These are phyloP conservation scores for Aspergillus tamarii DNA, from an alignment of 2,329 filamentous ascomycete genomes.

Conservation along the genomic window DNA sequence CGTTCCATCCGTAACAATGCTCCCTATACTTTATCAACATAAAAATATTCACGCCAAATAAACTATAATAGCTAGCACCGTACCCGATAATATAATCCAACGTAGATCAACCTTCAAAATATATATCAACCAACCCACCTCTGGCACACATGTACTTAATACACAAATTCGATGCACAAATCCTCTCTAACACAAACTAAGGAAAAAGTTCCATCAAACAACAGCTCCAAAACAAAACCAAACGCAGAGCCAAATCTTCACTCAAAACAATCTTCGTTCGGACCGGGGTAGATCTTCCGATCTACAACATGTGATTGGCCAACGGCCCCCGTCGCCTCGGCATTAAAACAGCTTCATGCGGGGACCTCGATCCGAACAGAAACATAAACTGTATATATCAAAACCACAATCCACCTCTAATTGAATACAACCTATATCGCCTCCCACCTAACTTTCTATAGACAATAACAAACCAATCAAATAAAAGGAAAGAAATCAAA, in stretches of 20 bases:
- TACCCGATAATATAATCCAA: too few species aligned
- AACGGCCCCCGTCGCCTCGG: neutral
- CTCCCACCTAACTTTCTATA: rapidly evolving
- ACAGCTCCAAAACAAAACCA: neutral
- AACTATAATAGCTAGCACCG: too few species aligned
- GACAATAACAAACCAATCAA: too few species aligned
- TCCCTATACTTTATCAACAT: too few species aligned
- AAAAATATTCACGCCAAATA: too few species aligned
- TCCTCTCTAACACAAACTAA: neutral
- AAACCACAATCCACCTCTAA: too few species aligned
- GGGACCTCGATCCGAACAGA: neutral
- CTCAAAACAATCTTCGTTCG: neutral
- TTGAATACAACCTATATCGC: too few species aligned
- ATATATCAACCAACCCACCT: neutral
- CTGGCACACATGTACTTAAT: neutral
- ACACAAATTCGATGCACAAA: neutral
- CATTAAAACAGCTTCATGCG: neutral
- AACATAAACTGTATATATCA: too few species aligned
- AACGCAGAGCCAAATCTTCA: too few species aligned
- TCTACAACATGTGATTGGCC: constrained; percentile 2
- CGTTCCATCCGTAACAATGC: too few species aligned
- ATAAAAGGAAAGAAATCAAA: too few species aligned
- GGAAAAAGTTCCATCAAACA: neutral
- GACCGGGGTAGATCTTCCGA: neutral
- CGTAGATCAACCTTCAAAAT: too few species aligned